Conservation (phyloP, 148 eudicot genomes). For the Amaranthus hypochondriacus region DNA sequence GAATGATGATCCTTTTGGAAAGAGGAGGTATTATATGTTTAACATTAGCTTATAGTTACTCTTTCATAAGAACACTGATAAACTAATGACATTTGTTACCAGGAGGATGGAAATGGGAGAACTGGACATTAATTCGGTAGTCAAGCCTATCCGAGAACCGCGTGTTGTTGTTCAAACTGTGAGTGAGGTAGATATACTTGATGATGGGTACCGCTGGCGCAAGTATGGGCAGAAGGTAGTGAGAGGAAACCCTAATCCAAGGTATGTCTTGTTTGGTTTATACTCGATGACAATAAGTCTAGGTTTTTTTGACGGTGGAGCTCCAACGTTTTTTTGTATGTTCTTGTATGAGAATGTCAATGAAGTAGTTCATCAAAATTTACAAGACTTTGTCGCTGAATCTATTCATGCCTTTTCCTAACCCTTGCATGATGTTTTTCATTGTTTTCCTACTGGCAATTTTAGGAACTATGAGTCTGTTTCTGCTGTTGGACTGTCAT, state of each 20-base stretch:
- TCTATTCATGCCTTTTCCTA: background rate
- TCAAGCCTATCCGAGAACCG: constrained; percentile 95
- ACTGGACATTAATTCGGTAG: constrained; percentile 67
- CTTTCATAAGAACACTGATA: constrained; percentile 4
- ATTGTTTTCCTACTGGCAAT: background rate
- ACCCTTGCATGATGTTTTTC: background rate
- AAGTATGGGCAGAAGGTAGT: constrained; percentile 98
- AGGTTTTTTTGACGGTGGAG: background rate
- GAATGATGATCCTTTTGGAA: constrained; percentile 76
- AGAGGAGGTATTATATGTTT: constrained; percentile 48
- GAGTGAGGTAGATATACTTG: constrained; percentile 95
- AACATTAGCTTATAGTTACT: background rate
- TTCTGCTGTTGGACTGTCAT: background rate
- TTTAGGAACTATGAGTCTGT: background rate
- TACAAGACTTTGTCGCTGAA: background rate
- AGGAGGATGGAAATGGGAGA: constrained; percentile 77
- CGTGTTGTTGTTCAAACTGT: constrained; percentile 93
- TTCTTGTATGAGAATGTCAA: background rate
- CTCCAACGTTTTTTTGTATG: background rate
- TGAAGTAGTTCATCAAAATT: constrained; percentile 5
- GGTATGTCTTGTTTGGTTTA: constrained; percentile 38
- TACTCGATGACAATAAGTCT: background rate
- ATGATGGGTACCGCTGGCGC: constrained; percentile 98
- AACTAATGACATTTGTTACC: constrained; percentile 22
- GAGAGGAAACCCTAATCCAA: constrained; percentile 95